Evolutionary conservation across 2,329 filamentous ascomycete genomes (phyloP).

Genomic region (Truncatella angustata): DNA sequence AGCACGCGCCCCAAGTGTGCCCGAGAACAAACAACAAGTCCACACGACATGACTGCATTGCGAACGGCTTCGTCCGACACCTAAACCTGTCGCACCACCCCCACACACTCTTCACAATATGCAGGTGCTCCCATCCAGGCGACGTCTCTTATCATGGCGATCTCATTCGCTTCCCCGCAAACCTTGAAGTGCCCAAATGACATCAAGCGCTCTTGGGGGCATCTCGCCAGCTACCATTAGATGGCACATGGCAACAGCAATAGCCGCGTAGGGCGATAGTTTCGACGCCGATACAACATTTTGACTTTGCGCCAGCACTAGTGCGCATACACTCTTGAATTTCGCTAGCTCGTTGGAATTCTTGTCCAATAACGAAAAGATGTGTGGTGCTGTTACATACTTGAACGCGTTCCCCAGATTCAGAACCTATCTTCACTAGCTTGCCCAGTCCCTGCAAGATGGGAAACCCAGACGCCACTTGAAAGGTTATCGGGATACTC

Average conservation of each 20-base stretch:
- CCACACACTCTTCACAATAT: background rate
- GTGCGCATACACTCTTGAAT: too few relatives aligned
- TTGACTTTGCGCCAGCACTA: background rate
- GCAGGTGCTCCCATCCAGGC: background rate
- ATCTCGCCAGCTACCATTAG: background rate
- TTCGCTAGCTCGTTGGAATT: too few relatives aligned
- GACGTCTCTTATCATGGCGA: background rate
- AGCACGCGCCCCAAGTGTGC: too few relatives aligned
- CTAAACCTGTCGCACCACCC: background rate
- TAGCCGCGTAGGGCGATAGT: too few relatives aligned
- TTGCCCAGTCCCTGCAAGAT: too few relatives aligned
- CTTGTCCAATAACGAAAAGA: too few relatives aligned
- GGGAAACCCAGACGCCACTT: too few relatives aligned
- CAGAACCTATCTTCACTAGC: too few relatives aligned
- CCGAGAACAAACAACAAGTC: background rate
- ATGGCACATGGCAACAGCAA: background rate
- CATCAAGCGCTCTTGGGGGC: slow-evolving; percentile 6
- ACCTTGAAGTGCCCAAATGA: slow-evolving; percentile 6
- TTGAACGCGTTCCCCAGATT: too few relatives aligned
- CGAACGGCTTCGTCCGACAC: slow-evolving; percentile 1
- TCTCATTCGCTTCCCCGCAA: slow-evolving; percentile 8
- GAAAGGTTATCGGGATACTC: too few relatives aligned
- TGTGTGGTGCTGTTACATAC: too few relatives aligned
- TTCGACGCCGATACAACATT: too few relatives aligned
- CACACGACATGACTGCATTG: background rate